phyloP scores from a whole-genome alignment of 2,329 filamentous ascomycete genomes.

The Botrytis deweyae region DNA sequence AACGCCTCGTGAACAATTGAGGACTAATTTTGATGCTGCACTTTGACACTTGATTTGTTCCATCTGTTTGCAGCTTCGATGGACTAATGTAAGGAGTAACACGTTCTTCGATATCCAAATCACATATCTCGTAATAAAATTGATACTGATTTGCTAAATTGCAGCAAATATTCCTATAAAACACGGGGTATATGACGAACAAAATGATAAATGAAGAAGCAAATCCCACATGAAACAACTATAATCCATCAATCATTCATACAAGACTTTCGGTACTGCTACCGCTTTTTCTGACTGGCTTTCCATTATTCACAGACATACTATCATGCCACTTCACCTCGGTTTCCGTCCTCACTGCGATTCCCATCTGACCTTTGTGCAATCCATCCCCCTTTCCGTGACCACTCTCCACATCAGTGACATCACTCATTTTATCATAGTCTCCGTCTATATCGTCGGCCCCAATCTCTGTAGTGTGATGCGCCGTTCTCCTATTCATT shows the following conservation, averaged over 20 bases:
- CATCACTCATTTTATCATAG: constrained; percentile 7
- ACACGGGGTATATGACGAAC: not conserved
- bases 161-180: not conserved
- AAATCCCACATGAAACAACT: not conserved
- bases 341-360: not conserved
- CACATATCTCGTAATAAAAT: not conserved
- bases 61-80: not conserved
- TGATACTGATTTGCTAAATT: not conserved
- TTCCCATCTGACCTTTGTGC: not conserved
- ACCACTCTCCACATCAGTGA: not conserved
- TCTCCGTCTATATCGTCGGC: not conserved
- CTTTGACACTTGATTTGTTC: not conserved
- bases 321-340: constrained; percentile 7
- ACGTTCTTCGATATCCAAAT: not conserved
- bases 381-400: not conserved
- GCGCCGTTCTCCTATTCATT: not conserved
- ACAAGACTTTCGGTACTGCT: constrained; percentile 13
- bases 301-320: not conserved
- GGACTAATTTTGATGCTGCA: not conserved
- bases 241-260: not conserved
- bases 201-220: not conserved
- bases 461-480: constrained; percentile 7
- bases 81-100: not conserved
- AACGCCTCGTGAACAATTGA: not conserved
- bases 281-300: not conserved